phyloP scores from a whole-genome alignment of 768 basidiomycete species.

The Auricularia auricula-judae region DNA sequence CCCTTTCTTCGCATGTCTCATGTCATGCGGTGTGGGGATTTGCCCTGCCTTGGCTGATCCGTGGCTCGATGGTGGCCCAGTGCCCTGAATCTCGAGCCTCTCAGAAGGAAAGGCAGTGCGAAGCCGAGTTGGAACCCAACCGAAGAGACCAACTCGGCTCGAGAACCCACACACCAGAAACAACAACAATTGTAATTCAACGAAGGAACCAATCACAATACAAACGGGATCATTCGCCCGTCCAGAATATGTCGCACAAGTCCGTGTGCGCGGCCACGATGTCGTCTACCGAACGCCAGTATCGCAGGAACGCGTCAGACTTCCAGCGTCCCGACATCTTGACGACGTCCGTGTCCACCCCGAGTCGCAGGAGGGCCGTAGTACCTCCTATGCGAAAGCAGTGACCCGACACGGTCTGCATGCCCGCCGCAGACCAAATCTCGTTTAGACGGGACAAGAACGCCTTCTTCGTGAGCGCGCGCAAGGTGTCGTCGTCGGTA shows the following conservation, averaged over 20 bases:
- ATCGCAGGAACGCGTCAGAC: slow-evolving; percentile 24
- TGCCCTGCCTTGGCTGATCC: no score
- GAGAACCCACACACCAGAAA: no score
- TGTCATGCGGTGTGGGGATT: no score
- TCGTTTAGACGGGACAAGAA: slow-evolving; percentile 22
- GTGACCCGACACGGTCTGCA: slow-evolving; percentile 27
- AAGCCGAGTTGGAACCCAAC: no score
- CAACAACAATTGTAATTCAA: no score
- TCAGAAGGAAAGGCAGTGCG: no score
- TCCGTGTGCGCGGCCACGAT: background rate
- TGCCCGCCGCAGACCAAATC: slow-evolving; percentile 16
- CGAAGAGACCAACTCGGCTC: no score
- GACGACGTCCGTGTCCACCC: slow-evolving; percentile 25
- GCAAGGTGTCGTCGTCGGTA: slow-evolving; percentile 21
- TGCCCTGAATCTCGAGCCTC: no score
- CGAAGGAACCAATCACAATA: no score
- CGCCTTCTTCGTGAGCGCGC: slow-evolving; percentile 19
- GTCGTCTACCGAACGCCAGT: slow-evolving; percentile 15
- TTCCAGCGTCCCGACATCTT: slow-evolving; percentile 25
- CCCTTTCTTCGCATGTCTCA: no score
- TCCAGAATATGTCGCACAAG: background rate
- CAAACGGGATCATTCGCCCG: background rate
- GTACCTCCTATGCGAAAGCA: slow-evolving; percentile 35
- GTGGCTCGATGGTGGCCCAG: no score
- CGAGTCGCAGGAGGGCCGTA: slow-evolving; percentile 21